These are phyloP conservation scores for Pythium aristosporum DNA, from an alignment of 352 stramenopile species.

Conservation along the genomic window DNA sequence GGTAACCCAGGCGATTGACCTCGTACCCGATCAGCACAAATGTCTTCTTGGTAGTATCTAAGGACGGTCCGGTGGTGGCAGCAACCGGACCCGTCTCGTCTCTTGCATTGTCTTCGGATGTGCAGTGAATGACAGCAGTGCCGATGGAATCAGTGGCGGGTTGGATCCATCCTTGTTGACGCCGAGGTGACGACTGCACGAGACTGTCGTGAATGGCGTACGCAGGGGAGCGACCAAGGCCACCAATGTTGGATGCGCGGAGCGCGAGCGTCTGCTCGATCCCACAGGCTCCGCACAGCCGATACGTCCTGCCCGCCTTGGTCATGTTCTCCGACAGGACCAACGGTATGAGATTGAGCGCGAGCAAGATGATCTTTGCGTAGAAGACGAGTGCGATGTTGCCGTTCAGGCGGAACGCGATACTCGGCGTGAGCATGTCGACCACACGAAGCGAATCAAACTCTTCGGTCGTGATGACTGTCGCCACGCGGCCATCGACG, in stretches of 20 bases:
- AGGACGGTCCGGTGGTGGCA: neutral
- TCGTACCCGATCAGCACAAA: slow-evolving; percentile 16
- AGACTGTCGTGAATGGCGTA: too few relatives aligned
- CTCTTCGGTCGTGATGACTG: slow-evolving; percentile 29
- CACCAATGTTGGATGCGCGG: too few relatives aligned
- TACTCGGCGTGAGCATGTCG: slow-evolving; percentile 27
- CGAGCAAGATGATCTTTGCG: slow-evolving; percentile 33
- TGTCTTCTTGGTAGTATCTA: too few relatives aligned
- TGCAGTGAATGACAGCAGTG: too few relatives aligned
- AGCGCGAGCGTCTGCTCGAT: too few relatives aligned
- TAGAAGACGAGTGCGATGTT: slow-evolving; percentile 26
- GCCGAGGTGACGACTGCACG: too few relatives aligned
- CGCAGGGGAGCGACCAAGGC: too few relatives aligned
- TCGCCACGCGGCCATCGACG: slow-evolving; percentile 28
- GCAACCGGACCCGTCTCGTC: neutral
- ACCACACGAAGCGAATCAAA: slow-evolving; percentile 19
- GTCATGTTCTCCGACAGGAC: neutral
- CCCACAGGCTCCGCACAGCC: too few relatives aligned
- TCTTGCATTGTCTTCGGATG: neutral
- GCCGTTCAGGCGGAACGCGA: slow-evolving; percentile 34
- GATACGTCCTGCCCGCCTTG: too few relatives aligned
- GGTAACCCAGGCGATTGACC: slow-evolving; percentile 20
- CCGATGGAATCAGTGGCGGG: too few relatives aligned
- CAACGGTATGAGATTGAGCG: slow-evolving; percentile 17
- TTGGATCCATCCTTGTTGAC: too few relatives aligned